Percentiles rank a stretch among this genome's conserved stretches.
Evolutionary conservation across 2,329 filamentous ascomycete species (phyloP).

Genomic region (Orbilia brochopaga): DNA sequence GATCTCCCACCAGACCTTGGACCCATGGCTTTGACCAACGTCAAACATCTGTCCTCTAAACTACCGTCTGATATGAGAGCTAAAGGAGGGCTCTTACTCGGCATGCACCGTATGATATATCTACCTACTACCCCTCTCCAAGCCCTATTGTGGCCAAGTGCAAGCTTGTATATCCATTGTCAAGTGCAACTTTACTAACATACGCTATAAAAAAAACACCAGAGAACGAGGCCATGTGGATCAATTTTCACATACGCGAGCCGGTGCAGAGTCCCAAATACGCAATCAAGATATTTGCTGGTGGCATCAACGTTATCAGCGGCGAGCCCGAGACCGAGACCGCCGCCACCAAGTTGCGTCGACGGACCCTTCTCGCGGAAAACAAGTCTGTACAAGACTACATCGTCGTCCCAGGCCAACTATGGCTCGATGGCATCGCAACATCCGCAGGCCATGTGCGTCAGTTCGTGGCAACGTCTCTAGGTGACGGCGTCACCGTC

Average conservation of each 20-base stretch:
- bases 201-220: too few relatives aligned
- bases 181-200: too few relatives aligned
- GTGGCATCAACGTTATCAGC: constrained; percentile 60
- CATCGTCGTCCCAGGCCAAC: constrained; percentile 58
- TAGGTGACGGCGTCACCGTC: constrained; percentile 59
- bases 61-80: constrained; percentile 57
- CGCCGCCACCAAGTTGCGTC: background rate
- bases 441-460: constrained; percentile 57
- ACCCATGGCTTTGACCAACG: constrained; percentile 58
- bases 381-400: constrained; percentile 59
- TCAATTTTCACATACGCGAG: constrained; percentile 55
- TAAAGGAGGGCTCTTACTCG: constrained; percentile 61
- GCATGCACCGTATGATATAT: constrained; percentile 58
- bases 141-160: background rate
- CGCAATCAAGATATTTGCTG: constrained; percentile 59
- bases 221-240: constrained; percentile 60
- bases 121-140: background rate
- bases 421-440: constrained; percentile 60
- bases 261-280: constrained; percentile 52
- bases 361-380: background rate
- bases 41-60: constrained; percentile 55
- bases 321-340: constrained; percentile 54
- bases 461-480: constrained; percentile 63
- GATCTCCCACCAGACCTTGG: constrained; percentile 58
- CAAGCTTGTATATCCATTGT: too few relatives aligned